A percentile compares a stretch with the other conserved stretches of the same genome.
phyloP scores from a whole-genome alignment of 352 stramenopile species.

The Pythium brachiatum region DNA sequence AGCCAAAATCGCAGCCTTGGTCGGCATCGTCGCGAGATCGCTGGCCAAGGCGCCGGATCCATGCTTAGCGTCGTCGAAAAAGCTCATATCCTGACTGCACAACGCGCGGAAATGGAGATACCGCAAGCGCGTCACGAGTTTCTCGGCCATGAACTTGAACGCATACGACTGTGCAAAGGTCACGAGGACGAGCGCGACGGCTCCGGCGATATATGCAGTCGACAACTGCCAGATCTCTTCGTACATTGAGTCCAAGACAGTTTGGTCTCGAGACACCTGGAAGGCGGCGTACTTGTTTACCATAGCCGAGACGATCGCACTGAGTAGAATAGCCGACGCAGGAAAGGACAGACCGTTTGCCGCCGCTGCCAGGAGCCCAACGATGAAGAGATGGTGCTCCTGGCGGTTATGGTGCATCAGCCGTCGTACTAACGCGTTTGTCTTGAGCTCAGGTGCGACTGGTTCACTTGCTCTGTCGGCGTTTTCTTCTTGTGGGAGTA shows the following conservation, averaged over 20 bases:
- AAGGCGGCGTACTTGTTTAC: constrained; percentile 42
- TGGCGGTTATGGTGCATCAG: constrained; percentile 5
- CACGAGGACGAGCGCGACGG: constrained; percentile 28
- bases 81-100: constrained; percentile 48
- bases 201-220: constrained; percentile 33
- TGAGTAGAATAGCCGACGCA: constrained; percentile 36
- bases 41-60: constrained; percentile 50
- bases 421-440: neutral
- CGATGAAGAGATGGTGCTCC: constrained; percentile 8
- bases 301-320: constrained; percentile 46
- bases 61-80: constrained; percentile 73
- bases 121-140: constrained; percentile 43
- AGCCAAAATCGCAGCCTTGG: constrained; percentile 43
- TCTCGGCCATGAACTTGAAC: constrained; percentile 55
- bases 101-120: constrained; percentile 43
- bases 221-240: constrained; percentile 29
- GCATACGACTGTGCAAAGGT: constrained; percentile 40
- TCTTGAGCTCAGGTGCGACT: neutral
- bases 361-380: constrained; percentile 14
- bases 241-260: constrained; percentile 34
- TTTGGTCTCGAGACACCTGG: constrained; percentile 23
- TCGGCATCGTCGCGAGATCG: constrained; percentile 50
- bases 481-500: neutral
- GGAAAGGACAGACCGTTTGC: constrained; percentile 37
- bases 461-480: neutral